phyloP scores from a whole-genome alignment of 1,139 yeast genomes.

The Candida dubliniensis region DNA sequence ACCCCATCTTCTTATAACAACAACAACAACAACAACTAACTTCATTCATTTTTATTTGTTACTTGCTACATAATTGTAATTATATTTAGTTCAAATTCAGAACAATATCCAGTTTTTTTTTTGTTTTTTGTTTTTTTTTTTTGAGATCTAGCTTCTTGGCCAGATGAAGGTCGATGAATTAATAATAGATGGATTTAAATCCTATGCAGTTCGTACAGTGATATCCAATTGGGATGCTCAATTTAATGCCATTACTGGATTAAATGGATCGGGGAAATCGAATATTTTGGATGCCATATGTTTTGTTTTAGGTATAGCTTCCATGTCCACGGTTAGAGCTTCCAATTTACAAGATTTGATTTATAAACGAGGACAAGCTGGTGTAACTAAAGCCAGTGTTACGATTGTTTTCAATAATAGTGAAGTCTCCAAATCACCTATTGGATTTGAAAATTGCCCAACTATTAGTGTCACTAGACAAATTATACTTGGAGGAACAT shows the following conservation, averaged over 20 bases:
- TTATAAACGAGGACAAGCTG: conserved; percentile 97
- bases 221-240: conserved; percentile 94
- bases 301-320: conserved; percentile 94
- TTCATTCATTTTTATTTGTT: too few species aligned
- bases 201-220: conserved; percentile 96
- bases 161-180: conserved; percentile 90
- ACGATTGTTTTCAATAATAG: conserved; percentile 90
- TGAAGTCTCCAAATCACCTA: conserved; percentile 75
- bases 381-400: conserved; percentile 95
- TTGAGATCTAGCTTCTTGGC: too few species aligned
- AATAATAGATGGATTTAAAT: conserved; percentile 95
- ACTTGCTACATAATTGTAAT: too few species aligned
- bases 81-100: too few species aligned
- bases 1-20: too few species aligned
- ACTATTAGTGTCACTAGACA: conserved; percentile 93
- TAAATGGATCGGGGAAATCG: conserved; percentile 96
- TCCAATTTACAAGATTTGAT: conserved; percentile 90
- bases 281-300: conserved; percentile 95
- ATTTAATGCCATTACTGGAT: conserved; percentile 96
- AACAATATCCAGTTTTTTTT: too few species aligned
- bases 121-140: too few species aligned
- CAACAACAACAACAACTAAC: too few species aligned
- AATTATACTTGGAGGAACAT: conserved; percentile 85
- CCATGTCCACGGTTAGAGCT: conserved; percentile 93
- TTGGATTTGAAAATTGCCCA: conserved; percentile 78